A percentile compares a stretch with the other conserved stretches of the same genome.
Conservation (phyloP, 2,329 filamentous ascomycete genomes). For the Hypoxylon sp. region DNA sequence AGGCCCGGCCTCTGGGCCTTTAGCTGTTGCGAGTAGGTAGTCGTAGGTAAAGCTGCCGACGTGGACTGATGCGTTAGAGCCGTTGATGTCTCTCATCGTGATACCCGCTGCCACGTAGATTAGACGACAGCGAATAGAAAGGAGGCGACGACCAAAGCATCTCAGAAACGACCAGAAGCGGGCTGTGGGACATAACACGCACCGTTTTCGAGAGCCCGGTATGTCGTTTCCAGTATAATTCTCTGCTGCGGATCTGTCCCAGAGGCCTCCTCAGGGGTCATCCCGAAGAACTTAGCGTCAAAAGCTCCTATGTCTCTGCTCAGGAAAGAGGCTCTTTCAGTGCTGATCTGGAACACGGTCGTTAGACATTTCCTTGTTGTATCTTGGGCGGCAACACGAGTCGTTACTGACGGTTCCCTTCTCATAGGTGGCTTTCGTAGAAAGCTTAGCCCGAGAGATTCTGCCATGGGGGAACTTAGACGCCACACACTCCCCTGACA, state of each 20-base stretch:
- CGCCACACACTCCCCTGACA: neutral
- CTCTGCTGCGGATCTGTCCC: conserved; percentile 67
- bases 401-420: neutral
- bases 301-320: neutral
- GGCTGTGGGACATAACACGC: conserved; percentile 51
- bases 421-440: neutral
- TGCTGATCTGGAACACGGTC: too few relatives aligned
- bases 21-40: neutral
- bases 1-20: neutral
- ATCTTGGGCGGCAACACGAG: neutral
- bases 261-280: conserved; percentile 1
- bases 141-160: neutral
- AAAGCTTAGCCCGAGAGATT: neutral
- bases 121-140: neutral
- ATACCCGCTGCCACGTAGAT: neutral
- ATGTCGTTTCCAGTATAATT: conserved; percentile 68
- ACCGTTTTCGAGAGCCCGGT: conserved; percentile 67
- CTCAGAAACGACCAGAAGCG: too few relatives aligned
- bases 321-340: neutral
- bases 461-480: neutral
- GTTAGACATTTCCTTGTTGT: neutral
- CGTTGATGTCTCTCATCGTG: neutral
- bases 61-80: neutral
- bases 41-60: neutral
- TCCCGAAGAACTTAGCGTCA: conserved; percentile 1